phyloP scores from a whole-genome alignment of 148 eudicot genomes.

The Fagopyrum homotropicum region DNA sequence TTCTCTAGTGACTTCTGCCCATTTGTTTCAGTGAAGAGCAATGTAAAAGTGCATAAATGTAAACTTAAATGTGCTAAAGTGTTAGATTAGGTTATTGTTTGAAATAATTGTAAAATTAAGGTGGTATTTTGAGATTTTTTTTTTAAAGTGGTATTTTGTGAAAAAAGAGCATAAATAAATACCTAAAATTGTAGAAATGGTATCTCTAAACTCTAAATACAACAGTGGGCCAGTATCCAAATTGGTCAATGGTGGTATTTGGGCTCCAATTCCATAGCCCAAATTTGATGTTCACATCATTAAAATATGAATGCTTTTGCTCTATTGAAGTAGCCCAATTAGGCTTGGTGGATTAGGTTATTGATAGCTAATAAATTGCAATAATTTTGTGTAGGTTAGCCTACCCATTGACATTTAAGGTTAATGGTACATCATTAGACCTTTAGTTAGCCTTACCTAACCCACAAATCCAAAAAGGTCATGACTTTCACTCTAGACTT shows the following conservation, averaged over 20 bases:
- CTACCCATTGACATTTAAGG: background rate
- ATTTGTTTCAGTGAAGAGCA: background rate
- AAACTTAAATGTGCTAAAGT: too few species aligned
- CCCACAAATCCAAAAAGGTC: background rate
- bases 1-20: background rate
- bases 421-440: background rate
- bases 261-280: constrained; percentile 1
- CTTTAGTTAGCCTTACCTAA: constrained; percentile 8
- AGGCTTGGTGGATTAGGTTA: background rate
- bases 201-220: background rate
- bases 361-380: background rate
- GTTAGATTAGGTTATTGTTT: too few species aligned
- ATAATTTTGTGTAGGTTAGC: background rate
- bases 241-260: background rate
- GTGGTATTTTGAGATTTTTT: too few species aligned
- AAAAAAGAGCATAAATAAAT: too few species aligned
- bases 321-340: background rate
- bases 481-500: too few species aligned
- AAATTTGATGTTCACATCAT: background rate
- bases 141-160: too few species aligned
- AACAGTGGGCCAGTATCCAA: background rate
- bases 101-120: too few species aligned
- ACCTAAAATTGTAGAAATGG: background rate
- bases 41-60: background rate
- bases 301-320: background rate